These are phyloP conservation scores for Sporothrix luriei DNA, from an alignment of 2,329 filamentous ascomycete genomes.

Conservation along the genomic window DNA sequence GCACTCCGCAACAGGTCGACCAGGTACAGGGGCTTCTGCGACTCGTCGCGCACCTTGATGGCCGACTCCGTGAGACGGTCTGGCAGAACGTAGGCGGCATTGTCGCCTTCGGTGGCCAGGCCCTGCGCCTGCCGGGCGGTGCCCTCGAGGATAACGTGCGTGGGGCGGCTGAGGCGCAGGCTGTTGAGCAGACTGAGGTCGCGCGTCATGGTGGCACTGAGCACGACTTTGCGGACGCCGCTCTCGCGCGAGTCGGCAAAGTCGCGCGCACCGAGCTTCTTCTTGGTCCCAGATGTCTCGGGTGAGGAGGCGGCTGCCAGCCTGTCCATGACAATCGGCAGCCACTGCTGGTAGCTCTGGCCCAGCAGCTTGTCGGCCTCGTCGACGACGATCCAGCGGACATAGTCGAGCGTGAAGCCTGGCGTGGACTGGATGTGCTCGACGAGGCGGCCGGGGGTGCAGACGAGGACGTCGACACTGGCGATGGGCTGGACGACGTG, in stretches of 20 bases:
- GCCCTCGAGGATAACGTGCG: slow-evolving; percentile 73
- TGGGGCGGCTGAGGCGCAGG: slow-evolving; percentile 72
- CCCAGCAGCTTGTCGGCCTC: slow-evolving; percentile 91
- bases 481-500: slow-evolving; percentile 69
- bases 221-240: slow-evolving; percentile 74
- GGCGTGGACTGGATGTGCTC: slow-evolving; percentile 85
- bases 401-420: slow-evolving; percentile 75
- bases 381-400: slow-evolving; percentile 89
- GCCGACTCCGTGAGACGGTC: slow-evolving; percentile 64
- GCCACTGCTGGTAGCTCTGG: slow-evolving; percentile 91
- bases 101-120: slow-evolving; percentile 27
- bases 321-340: slow-evolving; percentile 68
- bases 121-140: slow-evolving; percentile 40
- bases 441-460: slow-evolving; percentile 87
- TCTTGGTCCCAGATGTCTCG: slow-evolving; percentile 38
- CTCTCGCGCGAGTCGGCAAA: slow-evolving; percentile 56
- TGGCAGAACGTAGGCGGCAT: slow-evolving; percentile 57
- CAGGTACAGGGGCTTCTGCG: slow-evolving; percentile 81
- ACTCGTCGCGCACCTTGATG: slow-evolving; percentile 68
- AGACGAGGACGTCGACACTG: slow-evolving; percentile 84
- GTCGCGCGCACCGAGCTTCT: slow-evolving; percentile 52
- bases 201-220: slow-evolving; percentile 89
- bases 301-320: slow-evolving; percentile 42
- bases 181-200: slow-evolving; percentile 79
- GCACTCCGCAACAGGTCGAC: slow-evolving; percentile 69